Base-by-base conservation (phyloP, 2,329 filamentous ascomycete species). In the Chrysoporthe puriensis region DNA sequence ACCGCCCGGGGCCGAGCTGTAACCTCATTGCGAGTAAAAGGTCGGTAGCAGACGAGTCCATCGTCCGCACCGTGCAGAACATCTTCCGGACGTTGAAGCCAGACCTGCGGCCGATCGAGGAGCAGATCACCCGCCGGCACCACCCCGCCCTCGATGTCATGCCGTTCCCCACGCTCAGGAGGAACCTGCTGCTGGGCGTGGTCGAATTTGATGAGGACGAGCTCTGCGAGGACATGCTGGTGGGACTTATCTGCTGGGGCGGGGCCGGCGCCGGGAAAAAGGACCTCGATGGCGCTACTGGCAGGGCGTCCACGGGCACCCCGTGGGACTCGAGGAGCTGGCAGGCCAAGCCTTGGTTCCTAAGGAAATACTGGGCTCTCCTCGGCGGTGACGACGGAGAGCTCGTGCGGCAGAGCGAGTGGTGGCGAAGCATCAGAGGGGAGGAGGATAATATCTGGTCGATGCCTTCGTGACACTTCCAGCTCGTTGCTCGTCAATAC, bases 201-300 rank as follows among this genome's bases (percentile, higher is more conserved):
- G 59, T 63, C 1, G 58, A 56, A 3, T 59, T 74, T 36, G 68
- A 73, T 43, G 71, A 72, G 43, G 72, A 72, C 8, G 71, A 72
- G 36, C 65, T 76, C 56, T 74, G 67, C 34, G 56, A 70, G 32
- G 74, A 76, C 54, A 2, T 73, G 11, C 61, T 74, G 48, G 60
- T 69, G 54, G 71, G 76, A 18, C 44, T 77, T 21, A 66, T 73
- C 2, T 73, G 72, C 60, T 73, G 74, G 74, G 74, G 74, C 14
- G 68, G 70, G 0, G 64, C 67, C 1, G 69, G 71, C 14, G 56
- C 70, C 1, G 58, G 64, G 1, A 70, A 40, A 48, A 70, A 8
- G 43, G 73, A 63, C 26, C 64, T 44, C 61, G 70, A 69, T 1
- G 42, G 18, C 13, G 66, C 63, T 7, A 72, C 65, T 4, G 71